Conservation (phyloP, 2,329 filamentous ascomycete species). For the Pezicula rhizophila region DNA sequence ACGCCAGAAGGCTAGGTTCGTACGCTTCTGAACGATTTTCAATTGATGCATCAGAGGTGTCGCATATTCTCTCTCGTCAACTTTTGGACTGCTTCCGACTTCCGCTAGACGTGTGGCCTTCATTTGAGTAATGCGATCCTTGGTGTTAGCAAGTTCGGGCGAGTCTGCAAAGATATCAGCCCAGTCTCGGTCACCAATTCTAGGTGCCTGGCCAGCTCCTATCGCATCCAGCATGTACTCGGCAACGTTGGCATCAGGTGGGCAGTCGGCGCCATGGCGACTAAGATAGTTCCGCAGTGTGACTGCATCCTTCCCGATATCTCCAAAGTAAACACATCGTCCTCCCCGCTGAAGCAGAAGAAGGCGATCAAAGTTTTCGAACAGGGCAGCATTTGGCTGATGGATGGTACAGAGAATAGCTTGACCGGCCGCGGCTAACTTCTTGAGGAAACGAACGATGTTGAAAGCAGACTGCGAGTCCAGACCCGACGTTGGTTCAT, state of each 20-base stretch:
- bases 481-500: constrained; percentile 53
- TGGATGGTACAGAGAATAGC: constrained; percentile 67
- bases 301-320: constrained; percentile 57
- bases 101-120: constrained; percentile 44
- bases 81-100: constrained; percentile 29
- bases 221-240: constrained; percentile 66
- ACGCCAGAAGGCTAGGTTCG: constrained; percentile 76
- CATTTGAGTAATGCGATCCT: constrained; percentile 48
- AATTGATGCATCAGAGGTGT: constrained; percentile 76
- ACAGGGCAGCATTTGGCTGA: constrained; percentile 63
- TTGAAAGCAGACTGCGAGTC: constrained; percentile 55
- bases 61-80: constrained; percentile 68
- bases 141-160: constrained; percentile 48
- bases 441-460: constrained; percentile 53
- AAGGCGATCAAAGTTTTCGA: constrained; percentile 64
- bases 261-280: constrained; percentile 43
- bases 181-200: constrained; percentile 61
- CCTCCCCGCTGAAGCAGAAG: constrained; percentile 58
- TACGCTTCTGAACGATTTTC: constrained; percentile 65
- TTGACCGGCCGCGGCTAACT: constrained; percentile 55
- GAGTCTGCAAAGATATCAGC: constrained; percentile 55
- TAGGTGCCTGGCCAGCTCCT: constrained; percentile 53
- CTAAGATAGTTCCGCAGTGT: constrained; percentile 44
- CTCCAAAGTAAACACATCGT: constrained; percentile 60
- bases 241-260: constrained; percentile 46